phyloP scores from a whole-genome alignment of 2,329 filamentous ascomycete species.

The Clarireedia sp. region DNA sequence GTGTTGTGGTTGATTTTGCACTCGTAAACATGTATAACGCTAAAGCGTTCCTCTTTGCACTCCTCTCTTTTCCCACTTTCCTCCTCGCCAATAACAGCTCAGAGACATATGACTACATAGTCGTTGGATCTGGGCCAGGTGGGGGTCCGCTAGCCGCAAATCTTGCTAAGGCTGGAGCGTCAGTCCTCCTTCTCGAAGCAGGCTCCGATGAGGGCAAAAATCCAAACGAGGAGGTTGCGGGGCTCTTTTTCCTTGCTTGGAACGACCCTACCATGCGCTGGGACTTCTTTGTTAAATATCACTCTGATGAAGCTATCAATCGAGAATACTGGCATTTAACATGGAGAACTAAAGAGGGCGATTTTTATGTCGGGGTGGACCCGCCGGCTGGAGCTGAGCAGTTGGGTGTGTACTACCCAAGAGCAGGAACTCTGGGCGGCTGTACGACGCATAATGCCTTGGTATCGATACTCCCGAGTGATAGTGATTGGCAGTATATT shows the following conservation, averaged over 20 bases:
- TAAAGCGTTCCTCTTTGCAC: too few species aligned
- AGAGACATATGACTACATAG: slow-evolving; percentile 38
- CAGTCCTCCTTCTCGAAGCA: slow-evolving; percentile 44
- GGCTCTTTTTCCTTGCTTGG: slow-evolving; percentile 38
- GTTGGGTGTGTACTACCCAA: slow-evolving; percentile 27
- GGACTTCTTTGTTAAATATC: slow-evolving; percentile 36
- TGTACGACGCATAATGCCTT: slow-evolving; percentile 21
- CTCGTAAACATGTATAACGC: too few species aligned
- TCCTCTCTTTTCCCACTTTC: neutral
- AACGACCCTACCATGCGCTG: slow-evolving; percentile 40
- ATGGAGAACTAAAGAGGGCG: slow-evolving; percentile 32
- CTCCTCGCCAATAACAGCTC: neutral
- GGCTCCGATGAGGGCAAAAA: slow-evolving; percentile 40
- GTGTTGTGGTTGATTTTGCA: too few species aligned
- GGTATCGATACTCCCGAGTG: slow-evolving; percentile 12
- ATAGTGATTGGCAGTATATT: slow-evolving; percentile 20
- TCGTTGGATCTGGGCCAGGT: slow-evolving; percentile 47
- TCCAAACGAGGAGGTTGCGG: slow-evolving; percentile 40
- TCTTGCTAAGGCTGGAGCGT: slow-evolving; percentile 42
- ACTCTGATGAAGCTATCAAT: slow-evolving; percentile 11
- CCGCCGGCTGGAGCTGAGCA: slow-evolving; percentile 19
- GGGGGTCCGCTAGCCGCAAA: slow-evolving; percentile 42
- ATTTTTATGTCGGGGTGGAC: slow-evolving; percentile 20
- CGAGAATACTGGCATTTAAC: slow-evolving; percentile 17
- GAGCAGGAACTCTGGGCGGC: slow-evolving; percentile 25